Evolutionary conservation across 2,329 filamentous ascomycete genomes (phyloP).

Genomic region (Dendryphion nanum): DNA sequence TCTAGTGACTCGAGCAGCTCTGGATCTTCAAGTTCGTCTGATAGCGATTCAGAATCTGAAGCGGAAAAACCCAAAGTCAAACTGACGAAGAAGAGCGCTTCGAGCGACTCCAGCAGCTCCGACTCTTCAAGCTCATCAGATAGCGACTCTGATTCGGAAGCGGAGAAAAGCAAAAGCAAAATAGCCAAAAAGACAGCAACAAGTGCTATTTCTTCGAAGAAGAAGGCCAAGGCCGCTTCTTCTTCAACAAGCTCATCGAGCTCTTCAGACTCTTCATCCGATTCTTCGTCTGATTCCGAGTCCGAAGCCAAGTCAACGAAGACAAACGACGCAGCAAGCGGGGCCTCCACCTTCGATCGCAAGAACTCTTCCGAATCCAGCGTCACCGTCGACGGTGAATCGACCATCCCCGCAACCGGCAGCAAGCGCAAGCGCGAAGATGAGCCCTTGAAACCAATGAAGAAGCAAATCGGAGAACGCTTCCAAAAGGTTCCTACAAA

Average conservation of each 20-base stretch:
- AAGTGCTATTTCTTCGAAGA: too few relatives aligned
- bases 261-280: conserved; percentile 7
- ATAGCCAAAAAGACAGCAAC: neutral
- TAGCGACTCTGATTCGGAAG: conserved; percentile 7
- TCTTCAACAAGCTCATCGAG: conserved; percentile 3
- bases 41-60: conserved; percentile 23
- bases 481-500: conserved; percentile 76
- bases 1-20: conserved; percentile 22
- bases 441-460: conserved; percentile 31
- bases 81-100: conserved; percentile 12
- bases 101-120: conserved; percentile 18
- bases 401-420: conserved; percentile 28
- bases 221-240: conserved; percentile 2
- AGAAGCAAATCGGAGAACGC: conserved; percentile 47
- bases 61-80: conserved; percentile 19
- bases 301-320: conserved; percentile 28
- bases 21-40: conserved; percentile 16
- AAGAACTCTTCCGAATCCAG: conserved; percentile 50
- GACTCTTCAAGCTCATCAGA: conserved; percentile 9
- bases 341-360: conserved; percentile 5
- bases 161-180: neutral
- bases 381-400: conserved; percentile 32
- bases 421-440: conserved; percentile 45
- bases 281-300: conserved; percentile 10
- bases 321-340: neutral